phyloP scores from a whole-genome alignment of 2,329 filamentous ascomycete genomes.

The Aspergillus brunneoviolaceus region DNA sequence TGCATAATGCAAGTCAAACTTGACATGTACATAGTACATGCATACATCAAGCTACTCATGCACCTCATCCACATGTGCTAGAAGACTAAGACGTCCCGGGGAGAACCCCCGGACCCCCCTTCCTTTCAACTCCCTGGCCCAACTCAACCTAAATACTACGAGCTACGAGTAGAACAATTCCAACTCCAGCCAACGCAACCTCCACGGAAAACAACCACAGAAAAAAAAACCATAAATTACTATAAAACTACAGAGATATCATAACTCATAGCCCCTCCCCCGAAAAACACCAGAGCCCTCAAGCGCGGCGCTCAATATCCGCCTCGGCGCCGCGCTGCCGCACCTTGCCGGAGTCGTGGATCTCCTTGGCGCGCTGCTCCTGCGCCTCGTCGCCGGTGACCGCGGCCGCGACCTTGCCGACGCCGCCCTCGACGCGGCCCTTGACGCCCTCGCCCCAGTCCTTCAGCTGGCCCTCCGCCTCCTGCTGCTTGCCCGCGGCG shows the following conservation, averaged over 20 bases:
- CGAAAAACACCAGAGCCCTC: not conserved
- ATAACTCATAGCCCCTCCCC: not conserved
- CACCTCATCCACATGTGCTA: no score
- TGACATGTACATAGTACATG: no score
- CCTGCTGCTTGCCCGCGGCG: conserved; percentile 72
- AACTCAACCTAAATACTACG: not conserved
- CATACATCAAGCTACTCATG: no score
- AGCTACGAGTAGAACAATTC: not conserved
- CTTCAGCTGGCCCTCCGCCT: conserved; percentile 76
- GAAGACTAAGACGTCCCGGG: no score
- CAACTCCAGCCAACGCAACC: not conserved
- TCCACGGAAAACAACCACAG: not conserved
- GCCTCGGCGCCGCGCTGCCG: conserved; percentile 78
- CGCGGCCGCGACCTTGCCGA: conserved; percentile 70
- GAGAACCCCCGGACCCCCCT: no score
- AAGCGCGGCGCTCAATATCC: conserved; percentile 66
- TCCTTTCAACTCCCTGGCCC: no score
- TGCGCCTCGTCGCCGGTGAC: conserved; percentile 68
- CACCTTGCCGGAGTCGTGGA: conserved; percentile 82
- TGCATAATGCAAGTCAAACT: no score
- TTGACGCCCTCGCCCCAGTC: conserved; percentile 69
- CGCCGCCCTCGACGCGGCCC: conserved; percentile 66
- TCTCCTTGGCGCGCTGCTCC: conserved; percentile 58
- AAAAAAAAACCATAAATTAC: not conserved
- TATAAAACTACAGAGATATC: not conserved